A percentile compares a stretch with the other conserved stretches of the same genome.
These are phyloP conservation scores for Suillus alpinus DNA, from an alignment of 768 basidiomycete genomes.

Conservation along the genomic window DNA sequence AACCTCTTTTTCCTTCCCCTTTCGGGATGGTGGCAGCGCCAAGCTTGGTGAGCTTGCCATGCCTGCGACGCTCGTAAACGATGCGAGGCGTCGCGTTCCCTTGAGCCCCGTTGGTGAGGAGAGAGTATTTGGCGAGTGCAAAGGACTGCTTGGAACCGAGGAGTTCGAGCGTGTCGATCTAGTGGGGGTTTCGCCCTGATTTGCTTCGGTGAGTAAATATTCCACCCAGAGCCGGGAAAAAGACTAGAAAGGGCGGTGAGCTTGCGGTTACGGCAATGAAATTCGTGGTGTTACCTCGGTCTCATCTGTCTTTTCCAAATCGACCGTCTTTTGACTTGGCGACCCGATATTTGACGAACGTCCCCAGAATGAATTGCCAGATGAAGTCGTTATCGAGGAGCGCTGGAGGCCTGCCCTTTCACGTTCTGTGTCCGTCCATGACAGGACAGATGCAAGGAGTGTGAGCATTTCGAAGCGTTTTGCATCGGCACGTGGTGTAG, in stretches of 20 bases:
- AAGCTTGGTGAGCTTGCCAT: slow-evolving; percentile 42
- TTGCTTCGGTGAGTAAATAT: slow-evolving; percentile 90
- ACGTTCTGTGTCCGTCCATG: slow-evolving; percentile 88
- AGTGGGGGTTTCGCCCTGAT: slow-evolving; percentile 34
- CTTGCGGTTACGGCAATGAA: neutral
- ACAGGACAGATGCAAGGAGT: slow-evolving; percentile 84
- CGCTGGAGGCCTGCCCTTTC: slow-evolving; percentile 88
- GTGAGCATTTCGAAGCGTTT: slow-evolving; percentile 97
- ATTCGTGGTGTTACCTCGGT: slow-evolving; percentile 56
- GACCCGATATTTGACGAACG: slow-evolving; percentile 27
- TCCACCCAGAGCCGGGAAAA: slow-evolving; percentile 98
- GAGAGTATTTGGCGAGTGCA: slow-evolving; percentile 21
- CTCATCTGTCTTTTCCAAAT: slow-evolving; percentile 78
- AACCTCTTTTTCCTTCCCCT: slow-evolving; percentile 46
- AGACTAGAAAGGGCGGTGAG: slow-evolving; percentile 49
- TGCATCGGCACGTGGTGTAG: slow-evolving; percentile 84
- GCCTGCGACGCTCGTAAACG: slow-evolving; percentile 33
- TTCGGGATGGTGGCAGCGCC: slow-evolving; percentile 36
- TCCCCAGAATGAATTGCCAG: slow-evolving; percentile 23
- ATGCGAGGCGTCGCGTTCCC: slow-evolving; percentile 36
- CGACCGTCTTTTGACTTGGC: slow-evolving; percentile 39
- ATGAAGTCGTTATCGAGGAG: slow-evolving; percentile 23
- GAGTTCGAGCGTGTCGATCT: slow-evolving; percentile 31
- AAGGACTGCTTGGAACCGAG: slow-evolving; percentile 40
- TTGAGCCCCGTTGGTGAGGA: slow-evolving; percentile 25